Conservation (phyloP, 345 rosid species). For the Streptanthus diversifolius region DNA sequence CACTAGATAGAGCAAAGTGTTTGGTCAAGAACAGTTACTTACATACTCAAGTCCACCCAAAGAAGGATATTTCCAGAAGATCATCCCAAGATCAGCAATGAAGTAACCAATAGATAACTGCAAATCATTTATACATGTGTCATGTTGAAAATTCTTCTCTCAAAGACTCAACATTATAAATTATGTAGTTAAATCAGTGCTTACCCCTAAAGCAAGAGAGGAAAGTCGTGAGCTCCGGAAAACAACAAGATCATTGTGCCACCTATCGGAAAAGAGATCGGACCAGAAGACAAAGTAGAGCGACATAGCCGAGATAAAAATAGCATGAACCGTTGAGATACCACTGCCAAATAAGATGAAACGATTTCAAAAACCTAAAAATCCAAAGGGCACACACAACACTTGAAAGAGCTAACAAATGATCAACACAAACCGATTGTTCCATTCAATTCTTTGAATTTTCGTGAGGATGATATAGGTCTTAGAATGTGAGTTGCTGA, state of each 20-base stretch:
- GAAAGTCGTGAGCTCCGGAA: conserved; percentile 68
- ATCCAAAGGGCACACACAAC: not conserved
- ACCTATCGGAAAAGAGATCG: conserved; percentile 65
- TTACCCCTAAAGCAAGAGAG: conserved; percentile 72
- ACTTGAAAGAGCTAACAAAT: not conserved
- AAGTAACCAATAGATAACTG: conserved; percentile 94
- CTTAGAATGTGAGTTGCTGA: conserved; percentile 67
- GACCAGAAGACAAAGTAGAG: conserved; percentile 80
- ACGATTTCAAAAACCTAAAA: not conserved
- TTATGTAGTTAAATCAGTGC: conserved; percentile 1
- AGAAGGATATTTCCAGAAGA: conserved; percentile 80
- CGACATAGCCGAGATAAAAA: conserved; percentile 58
- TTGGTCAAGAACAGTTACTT: conserved; percentile 39
- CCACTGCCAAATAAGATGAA: conserved; percentile 47
- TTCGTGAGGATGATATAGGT: conserved; percentile 59
- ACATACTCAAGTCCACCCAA: conserved; percentile 88
- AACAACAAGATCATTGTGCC: conserved; percentile 48
- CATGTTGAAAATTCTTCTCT: not conserved
- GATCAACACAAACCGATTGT: conserved; percentile 63
- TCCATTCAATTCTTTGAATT: conserved; percentile 75
- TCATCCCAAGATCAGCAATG: conserved; percentile 77
- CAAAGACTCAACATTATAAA: conserved; percentile 1
- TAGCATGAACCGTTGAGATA: conserved; percentile 78
- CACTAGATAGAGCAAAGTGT: not conserved
- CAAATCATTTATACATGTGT: conserved; percentile 7